Percentiles rank a stretch among this genome's conserved stretches.
phyloP scores from a whole-genome alignment of 768 basidiomycete species.

The Agaricus bisporus region DNA sequence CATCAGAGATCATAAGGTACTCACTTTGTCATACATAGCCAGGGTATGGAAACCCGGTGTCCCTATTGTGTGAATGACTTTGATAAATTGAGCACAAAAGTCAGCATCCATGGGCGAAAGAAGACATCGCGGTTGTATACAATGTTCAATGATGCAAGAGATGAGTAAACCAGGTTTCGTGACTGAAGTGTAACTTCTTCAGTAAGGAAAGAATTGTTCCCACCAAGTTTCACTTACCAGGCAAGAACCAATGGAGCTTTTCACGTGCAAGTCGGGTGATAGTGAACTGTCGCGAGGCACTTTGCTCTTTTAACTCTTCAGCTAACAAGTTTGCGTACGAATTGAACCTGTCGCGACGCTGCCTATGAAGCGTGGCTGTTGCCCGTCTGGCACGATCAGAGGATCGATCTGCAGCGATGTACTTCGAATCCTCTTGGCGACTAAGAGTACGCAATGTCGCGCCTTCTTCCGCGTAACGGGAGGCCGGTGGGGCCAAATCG shows the following conservation, averaged over 20 bases:
- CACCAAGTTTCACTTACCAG: constrained; percentile 30
- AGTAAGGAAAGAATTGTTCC: background rate
- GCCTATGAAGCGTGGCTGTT: constrained; percentile 51
- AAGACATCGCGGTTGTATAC: constrained; percentile 86
- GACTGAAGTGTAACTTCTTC: constrained; percentile 20
- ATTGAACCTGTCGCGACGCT: constrained; percentile 61
- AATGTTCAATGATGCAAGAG: constrained; percentile 75
- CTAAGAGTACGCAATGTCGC: constrained; percentile 53
- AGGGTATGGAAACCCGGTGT: constrained; percentile 86
- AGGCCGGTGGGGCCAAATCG: constrained; percentile 74
- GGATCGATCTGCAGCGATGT: constrained; percentile 64
- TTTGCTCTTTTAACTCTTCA: constrained; percentile 74
- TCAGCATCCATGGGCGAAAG: constrained; percentile 98
- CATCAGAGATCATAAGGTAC: constrained; percentile 9
- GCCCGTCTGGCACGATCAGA: constrained; percentile 55
- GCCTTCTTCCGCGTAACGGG: constrained; percentile 77
- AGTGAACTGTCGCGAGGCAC: constrained; percentile 63
- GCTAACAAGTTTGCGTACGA: constrained; percentile 51
- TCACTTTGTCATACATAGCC: constrained; percentile 76
- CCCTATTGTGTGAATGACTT: constrained; percentile 80
- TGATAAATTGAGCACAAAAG: constrained; percentile 88
- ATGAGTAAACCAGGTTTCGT: constrained; percentile 46
- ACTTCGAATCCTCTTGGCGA: constrained; percentile 62
- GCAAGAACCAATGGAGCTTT: constrained; percentile 79
- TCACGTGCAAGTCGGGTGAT: constrained; percentile 72